These are phyloP conservation scores for Apophysomyces trapeziformis DNA, from an alignment of 371 early-diverging fungal genomes.

Conservation along the genomic window DNA sequence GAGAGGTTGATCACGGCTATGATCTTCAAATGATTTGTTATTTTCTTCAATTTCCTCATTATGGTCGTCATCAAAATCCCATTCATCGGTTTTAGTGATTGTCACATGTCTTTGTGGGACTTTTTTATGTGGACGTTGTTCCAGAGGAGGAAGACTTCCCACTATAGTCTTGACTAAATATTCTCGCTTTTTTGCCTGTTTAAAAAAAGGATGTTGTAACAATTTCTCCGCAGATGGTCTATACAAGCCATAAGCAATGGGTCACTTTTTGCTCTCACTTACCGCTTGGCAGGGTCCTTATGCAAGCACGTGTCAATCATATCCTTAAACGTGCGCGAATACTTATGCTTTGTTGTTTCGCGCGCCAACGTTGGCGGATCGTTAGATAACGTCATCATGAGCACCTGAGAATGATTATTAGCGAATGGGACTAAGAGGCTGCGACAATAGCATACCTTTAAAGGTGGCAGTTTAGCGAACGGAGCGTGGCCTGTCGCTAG, in stretches of 20 bases:
- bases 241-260: constrained; percentile 1
- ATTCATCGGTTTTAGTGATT: constrained; percentile 34
- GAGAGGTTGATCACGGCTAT: neutral
- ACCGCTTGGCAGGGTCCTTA: constrained; percentile 84
- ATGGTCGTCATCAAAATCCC: constrained; percentile 47
- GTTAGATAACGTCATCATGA: constrained; percentile 90
- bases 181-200: constrained; percentile 75
- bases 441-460: constrained; percentile 55
- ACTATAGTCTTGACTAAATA: constrained; percentile 67
- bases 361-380: constrained; percentile 88
- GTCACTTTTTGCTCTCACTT: constrained; percentile 14
- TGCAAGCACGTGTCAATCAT: constrained; percentile 85
- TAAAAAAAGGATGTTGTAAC: constrained; percentile 81
- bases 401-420: constrained; percentile 53
- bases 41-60: constrained; percentile 17
- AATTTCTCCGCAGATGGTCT: constrained; percentile 85
- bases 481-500: constrained; percentile 88
- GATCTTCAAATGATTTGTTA: neutral
- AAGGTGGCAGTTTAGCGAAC: constrained; percentile 81
- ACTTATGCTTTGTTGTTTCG: constrained; percentile 75
- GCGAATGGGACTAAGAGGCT: neutral
- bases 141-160: constrained; percentile 71
- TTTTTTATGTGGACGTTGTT: constrained; percentile 60
- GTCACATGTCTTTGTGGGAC: constrained; percentile 40
- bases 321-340: constrained; percentile 79